Base-by-base conservation (phyloP, 1,284 basidiomycete species). In the Boletus hoseneyae region DNA sequence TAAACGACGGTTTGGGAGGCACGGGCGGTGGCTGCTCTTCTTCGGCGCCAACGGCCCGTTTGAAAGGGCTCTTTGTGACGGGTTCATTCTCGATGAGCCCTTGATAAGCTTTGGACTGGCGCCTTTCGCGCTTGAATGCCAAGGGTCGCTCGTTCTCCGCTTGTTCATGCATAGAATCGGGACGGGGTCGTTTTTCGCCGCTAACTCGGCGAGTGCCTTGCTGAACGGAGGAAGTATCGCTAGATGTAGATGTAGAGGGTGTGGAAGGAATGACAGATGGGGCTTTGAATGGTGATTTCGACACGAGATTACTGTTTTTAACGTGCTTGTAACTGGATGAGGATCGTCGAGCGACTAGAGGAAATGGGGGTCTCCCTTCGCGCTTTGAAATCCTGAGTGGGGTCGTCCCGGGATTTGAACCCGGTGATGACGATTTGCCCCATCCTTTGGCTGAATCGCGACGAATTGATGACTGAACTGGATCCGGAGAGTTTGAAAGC, bases 1-100 rank as follows among this genome's bases (percentile, higher is more conserved):
- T 45, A 46, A 25, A 42, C 1, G 33, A 27, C 3, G 23, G 32
- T 49, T 68, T 66, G 27, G 67, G 56, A 36, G 64, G 65, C 44
- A 51, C 60, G 36, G 57, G 67, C 42, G 53, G 62, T 50, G 58
- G 66, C 13, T 56, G 53, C n/a, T 65, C 55, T 48, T 61, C 56
- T 47, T 57, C 54, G 18, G 52, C 48, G 11, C 45, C 52, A 39
- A 47, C 35, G 27, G 43, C 53, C n/a, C 65, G 64, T 45, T 77
- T 78, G 73, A 94, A 94, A n/a, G 91, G 91, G 58, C 88, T 93
- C 70, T 87, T 90, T 21, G 85, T 83, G 39, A 95, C 92, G 10
- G 85, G 83, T 62, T 88, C 88, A 58, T 78, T 85, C 66, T 87
- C 77, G 1, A 85, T 77, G 33, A 93, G 79, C 25, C 80, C 81